A percentile compares a stretch with the other conserved stretches of the same genome.
Evolutionary conservation across 2,329 filamentous ascomycete species (phyloP).

Genomic region (Xylaria arbuscula): DNA sequence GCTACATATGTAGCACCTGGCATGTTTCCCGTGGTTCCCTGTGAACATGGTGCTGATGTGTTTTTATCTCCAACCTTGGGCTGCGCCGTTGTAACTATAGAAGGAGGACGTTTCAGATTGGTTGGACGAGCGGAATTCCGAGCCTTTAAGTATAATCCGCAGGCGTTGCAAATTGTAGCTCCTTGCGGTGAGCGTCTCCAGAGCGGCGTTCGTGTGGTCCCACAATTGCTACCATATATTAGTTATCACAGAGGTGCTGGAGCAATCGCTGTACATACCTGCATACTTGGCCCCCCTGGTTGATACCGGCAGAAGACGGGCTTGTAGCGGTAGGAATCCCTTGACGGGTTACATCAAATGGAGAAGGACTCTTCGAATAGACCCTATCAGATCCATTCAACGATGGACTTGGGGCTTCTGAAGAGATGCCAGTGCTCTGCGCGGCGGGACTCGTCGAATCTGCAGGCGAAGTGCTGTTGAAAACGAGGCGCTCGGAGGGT

Average conservation of each 20-base stretch:
- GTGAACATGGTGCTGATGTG: conserved; percentile 54
- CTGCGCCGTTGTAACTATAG: conserved; percentile 58
- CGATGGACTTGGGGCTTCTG: conserved; percentile 46
- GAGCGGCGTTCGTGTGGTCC: conserved; percentile 90
- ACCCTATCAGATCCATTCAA: conserved; percentile 47
- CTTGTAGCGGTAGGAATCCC: conserved; percentile 37
- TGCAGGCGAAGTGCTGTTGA: conserved; percentile 40
- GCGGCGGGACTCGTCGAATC: conserved; percentile 45
- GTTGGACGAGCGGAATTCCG: conserved; percentile 91
- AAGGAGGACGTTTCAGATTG: conserved; percentile 82
- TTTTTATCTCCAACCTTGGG: conserved; percentile 57
- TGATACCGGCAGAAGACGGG: conserved; percentile 34
- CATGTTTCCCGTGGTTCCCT: conserved; percentile 54
- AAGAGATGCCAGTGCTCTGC: conserved; percentile 44
- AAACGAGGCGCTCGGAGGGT: conserved; percentile 40
- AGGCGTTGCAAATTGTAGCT: conserved; percentile 97
- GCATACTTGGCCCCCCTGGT: conserved; percentile 50
- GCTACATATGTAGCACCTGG: conserved; percentile 77
- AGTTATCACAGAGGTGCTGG: background rate
- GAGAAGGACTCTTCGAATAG: conserved; percentile 49
- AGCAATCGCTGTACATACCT: conserved; percentile 44
- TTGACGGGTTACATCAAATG: conserved; percentile 44
- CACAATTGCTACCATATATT: conserved; percentile 78
- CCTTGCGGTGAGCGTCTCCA: conserved; percentile 95
- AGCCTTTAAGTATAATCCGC: conserved; percentile 92